Percentiles rank a stretch among this genome's conserved stretches.
These are phyloP conservation scores for Leccinum fibrillosum DNA, from an alignment of 768 basidiomycete genomes.

Conservation along the genomic window DNA sequence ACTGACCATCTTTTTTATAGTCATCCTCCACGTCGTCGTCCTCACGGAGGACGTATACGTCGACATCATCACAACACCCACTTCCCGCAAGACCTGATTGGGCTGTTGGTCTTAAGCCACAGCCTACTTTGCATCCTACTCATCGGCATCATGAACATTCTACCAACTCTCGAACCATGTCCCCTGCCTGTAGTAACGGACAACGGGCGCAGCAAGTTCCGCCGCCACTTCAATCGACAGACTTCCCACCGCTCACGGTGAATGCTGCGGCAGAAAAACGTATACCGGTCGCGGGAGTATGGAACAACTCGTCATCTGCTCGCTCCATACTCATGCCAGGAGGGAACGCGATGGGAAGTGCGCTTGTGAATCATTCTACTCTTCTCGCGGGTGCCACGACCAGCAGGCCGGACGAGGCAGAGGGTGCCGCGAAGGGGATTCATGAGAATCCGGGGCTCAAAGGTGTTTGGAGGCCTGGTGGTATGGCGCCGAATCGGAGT, in stretches of 20 bases:
- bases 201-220: constrained; percentile 35
- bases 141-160: constrained; percentile 54
- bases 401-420: constrained; percentile 42
- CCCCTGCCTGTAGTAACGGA: constrained; percentile 35
- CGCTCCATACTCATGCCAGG: constrained; percentile 50
- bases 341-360: constrained; percentile 33
- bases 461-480: constrained; percentile 23
- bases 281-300: constrained; percentile 61
- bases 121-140: constrained; percentile 59
- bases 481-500: constrained; percentile 10
- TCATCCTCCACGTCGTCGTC: constrained; percentile 81
- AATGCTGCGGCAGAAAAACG: constrained; percentile 48
- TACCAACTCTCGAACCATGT: constrained; percentile 36
- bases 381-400: constrained; percentile 12
- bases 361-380: constrained; percentile 38
- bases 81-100: constrained; percentile 84
- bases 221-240: constrained; percentile 51
- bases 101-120: constrained; percentile 81
- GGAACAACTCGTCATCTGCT: constrained; percentile 56
- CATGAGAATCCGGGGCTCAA: constrained; percentile 39
- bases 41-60: constrained; percentile 73
- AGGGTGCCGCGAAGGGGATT: constrained; percentile 43
- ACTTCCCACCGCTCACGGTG: constrained; percentile 67
- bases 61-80: constrained; percentile 71
- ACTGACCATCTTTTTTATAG: constrained; percentile 33